Base-by-base conservation (phyloP, 805 yeast genomes). In the Wickerhamomyces queroliae region DNA sequence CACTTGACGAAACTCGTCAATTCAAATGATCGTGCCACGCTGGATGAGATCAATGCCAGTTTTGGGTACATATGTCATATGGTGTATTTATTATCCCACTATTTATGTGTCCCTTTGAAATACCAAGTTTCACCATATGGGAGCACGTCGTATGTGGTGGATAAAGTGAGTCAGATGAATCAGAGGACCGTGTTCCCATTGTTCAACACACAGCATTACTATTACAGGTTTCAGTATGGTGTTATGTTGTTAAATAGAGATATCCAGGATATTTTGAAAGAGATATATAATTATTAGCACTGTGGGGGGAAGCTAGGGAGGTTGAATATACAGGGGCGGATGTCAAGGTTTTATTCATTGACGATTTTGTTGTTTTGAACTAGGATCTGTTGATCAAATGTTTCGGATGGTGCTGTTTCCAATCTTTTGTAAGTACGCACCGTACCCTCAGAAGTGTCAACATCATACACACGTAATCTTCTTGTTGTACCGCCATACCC, bases 401-500 rank as follows among this genome's bases (percentile, higher is more conserved):
- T 47, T n/a, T 56, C 58, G 0, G 62, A 64, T 1, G 83, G 80
- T 6, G 71, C 66, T 19, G 74, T 69, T 51, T 83, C 83, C 15
- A 80, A 56, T 43, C 93, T 62, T 59, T 90, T 89, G 89, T 95
- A 87, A 2, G 88, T 74, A 27, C 55, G 59, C 13, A 68, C 53
- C 16, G 63, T 63, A 2, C 72, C 69, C 1, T 58, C 55, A 7
- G 59, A 52, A 2, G 74, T 55, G 55, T 88, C 81, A 11, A 90
- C 50, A 31, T 84, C 88, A 56, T 70, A 91, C 0, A 82, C 51
- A 36, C 99, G 69, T 33, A 88, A 53, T 40, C 97, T 71, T 50
- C 99, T 75, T n/a, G 82, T 69, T 24, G 83, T 86, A 2, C 90
- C 91, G 2, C 89, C 91, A 52, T 89, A 88, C 0, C 97, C 97